Evolutionary conservation across 2,329 filamentous ascomycete species (phyloP).

Genomic region (Penicillium capsulatum): DNA sequence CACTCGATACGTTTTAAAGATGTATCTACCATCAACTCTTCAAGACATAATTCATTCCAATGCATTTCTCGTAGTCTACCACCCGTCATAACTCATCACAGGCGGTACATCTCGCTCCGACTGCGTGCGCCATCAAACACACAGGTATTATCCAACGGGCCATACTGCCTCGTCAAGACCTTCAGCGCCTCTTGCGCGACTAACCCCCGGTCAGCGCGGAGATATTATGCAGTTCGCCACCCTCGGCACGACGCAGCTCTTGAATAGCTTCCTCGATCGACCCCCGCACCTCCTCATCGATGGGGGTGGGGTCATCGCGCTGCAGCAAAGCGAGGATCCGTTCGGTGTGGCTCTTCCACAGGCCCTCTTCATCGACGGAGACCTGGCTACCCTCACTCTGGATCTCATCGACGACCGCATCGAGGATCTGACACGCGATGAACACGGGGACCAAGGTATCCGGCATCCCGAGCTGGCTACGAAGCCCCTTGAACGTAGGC

Average conservation of each 20-base stretch:
- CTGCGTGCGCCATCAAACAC: slow-evolving; percentile 60
- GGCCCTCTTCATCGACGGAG: slow-evolving; percentile 32
- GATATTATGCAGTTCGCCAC: slow-evolving; percentile 88
- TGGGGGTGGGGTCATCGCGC: slow-evolving; percentile 44
- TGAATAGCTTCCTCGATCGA: slow-evolving; percentile 54
- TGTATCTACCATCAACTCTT: too few species aligned
- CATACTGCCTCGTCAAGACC: slow-evolving; percentile 61
- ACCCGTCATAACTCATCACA: slow-evolving; percentile 30
- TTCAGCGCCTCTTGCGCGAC: slow-evolving; percentile 98
- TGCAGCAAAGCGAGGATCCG: slow-evolving; percentile 28
- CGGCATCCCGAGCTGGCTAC: slow-evolving; percentile 40
- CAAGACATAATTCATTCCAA: too few species aligned
- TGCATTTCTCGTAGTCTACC: too few species aligned
- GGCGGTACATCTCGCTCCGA: slow-evolving; percentile 50
- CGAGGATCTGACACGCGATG: slow-evolving; percentile 55
- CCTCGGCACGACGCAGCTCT: slow-evolving; percentile 70
- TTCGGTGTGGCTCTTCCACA: slow-evolving; percentile 31
- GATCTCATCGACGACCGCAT: slow-evolving; percentile 52
- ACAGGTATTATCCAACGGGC: slow-evolving; percentile 61
- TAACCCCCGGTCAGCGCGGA: slow-evolving; percentile 84
- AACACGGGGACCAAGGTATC: slow-evolving; percentile 65
- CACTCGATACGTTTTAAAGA: too few species aligned
- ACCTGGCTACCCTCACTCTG: slow-evolving; percentile 28
- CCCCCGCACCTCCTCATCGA: slow-evolving; percentile 48
- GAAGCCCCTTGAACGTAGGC: slow-evolving; percentile 43